These are phyloP conservation scores for Alternaria viburni DNA, from an alignment of 2,329 filamentous ascomycete genomes.

Conservation along the genomic window DNA sequence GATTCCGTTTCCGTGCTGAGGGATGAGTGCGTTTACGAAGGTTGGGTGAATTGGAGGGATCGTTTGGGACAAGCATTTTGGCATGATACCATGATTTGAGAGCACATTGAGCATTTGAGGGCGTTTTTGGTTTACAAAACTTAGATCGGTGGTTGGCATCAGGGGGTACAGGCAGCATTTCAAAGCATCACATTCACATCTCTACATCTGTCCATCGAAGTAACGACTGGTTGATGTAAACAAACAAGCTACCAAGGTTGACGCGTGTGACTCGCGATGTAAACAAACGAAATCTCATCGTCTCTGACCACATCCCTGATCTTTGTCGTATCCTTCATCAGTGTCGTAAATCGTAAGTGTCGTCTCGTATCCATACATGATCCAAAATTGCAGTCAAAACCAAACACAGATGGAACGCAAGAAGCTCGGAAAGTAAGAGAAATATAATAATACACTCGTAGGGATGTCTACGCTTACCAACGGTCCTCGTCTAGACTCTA, in stretches of 20 bases:
- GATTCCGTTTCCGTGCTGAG: conserved; percentile 1
- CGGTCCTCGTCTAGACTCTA: neutral
- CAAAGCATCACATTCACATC: neutral
- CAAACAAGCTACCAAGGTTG: neutral
- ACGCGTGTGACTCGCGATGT: neutral
- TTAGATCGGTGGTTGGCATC: neutral
- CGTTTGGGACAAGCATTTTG: neutral
- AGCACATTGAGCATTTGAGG: neutral
- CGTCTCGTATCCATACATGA: neutral
- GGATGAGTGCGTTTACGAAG: neutral
- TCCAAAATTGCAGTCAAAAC: neutral
- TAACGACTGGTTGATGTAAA: neutral
- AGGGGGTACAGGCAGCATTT: neutral
- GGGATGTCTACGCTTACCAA: neutral
- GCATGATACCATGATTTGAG: neutral
- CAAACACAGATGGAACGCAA: neutral
- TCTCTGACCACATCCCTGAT: neutral
- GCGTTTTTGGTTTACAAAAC: neutral
- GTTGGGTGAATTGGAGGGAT: neutral
- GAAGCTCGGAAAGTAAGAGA: neutral
- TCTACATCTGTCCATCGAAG: neutral
- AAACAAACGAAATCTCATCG: neutral
- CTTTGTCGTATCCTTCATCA: neutral
- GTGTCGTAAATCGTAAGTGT: neutral
- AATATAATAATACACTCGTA: conserved; percentile 9